A percentile compares a stretch with the other conserved stretches of the same genome.
These are phyloP conservation scores for Quercus aquifolioides DNA, from an alignment of 306 rosid species.

Conservation along the genomic window DNA sequence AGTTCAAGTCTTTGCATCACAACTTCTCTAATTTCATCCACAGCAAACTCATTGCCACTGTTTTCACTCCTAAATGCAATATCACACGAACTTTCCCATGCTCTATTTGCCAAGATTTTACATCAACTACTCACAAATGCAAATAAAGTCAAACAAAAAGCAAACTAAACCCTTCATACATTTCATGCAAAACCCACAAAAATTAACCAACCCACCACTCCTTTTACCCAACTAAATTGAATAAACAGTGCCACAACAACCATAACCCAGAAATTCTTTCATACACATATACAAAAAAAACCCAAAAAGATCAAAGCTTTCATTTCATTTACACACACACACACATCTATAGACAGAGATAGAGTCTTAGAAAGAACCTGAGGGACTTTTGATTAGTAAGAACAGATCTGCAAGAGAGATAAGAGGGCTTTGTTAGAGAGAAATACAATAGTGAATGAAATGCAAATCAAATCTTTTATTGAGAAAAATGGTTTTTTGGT, in stretches of 20 bases:
- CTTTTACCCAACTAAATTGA: background rate
- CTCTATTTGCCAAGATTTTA: background rate
- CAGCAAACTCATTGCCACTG: background rate
- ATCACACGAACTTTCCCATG: background rate
- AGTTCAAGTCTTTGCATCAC: background rate
- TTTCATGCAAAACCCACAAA: background rate
- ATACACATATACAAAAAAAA: background rate
- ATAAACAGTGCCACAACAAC: background rate
- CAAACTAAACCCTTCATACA: background rate
- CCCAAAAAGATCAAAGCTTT: background rate
- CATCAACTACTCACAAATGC: background rate
- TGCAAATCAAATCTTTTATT: background rate
- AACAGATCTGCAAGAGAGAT: background rate
- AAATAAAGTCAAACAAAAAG: background rate
- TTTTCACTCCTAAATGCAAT: background rate
- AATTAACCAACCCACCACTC: background rate
- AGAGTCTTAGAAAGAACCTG: background rate
- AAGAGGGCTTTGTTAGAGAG: background rate
- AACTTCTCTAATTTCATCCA: background rate
- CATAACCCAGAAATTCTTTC: background rate
- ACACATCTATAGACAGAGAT: background rate
- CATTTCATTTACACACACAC: background rate
- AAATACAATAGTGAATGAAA: background rate
- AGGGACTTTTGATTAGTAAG: background rate
- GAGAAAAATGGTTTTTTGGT: too few species aligned